phyloP scores from a whole-genome alignment of 495 filamentous ascomycete species.

The Penicillium silybi region DNA sequence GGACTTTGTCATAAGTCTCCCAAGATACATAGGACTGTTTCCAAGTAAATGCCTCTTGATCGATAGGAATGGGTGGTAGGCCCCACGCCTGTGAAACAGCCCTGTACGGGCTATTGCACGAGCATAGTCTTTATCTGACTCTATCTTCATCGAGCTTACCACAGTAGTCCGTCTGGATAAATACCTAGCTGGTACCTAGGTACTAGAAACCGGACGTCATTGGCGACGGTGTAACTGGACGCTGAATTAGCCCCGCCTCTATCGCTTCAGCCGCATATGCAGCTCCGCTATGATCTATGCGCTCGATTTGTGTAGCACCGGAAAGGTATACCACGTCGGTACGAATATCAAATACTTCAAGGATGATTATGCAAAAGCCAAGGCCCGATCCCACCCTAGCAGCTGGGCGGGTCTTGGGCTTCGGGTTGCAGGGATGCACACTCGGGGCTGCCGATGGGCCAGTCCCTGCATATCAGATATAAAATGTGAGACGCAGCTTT shows the following conservation, averaged over 20 bases:
- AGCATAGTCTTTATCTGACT: no score
- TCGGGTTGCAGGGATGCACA: constrained; percentile 10
- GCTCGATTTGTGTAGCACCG: neutral
- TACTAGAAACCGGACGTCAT: neutral
- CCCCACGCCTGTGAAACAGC: no score
- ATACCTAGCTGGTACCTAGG: neutral
- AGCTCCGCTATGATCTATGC: neutral
- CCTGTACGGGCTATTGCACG: no score
- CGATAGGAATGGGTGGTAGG: neutral
- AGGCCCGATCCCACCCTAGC: neutral
- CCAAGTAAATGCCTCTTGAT: neutral
- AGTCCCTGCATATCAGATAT: constrained; percentile 23
- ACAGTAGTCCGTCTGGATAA: neutral
- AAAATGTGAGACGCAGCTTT: neutral
- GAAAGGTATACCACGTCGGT: neutral
- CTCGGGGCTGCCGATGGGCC: constrained; percentile 24
- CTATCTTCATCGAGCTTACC: neutral
- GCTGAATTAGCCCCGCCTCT: neutral
- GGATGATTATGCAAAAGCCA: neutral
- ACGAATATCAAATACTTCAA: neutral
- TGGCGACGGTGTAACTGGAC: no score
- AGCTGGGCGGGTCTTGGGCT: constrained; percentile 8
- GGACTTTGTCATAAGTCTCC: constrained; percentile 8
- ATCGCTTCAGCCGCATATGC: neutral
- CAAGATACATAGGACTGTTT: constrained; percentile 12